phyloP scores from a whole-genome alignment of 768 basidiomycete species.

The Asterophora lycoperdoides region DNA sequence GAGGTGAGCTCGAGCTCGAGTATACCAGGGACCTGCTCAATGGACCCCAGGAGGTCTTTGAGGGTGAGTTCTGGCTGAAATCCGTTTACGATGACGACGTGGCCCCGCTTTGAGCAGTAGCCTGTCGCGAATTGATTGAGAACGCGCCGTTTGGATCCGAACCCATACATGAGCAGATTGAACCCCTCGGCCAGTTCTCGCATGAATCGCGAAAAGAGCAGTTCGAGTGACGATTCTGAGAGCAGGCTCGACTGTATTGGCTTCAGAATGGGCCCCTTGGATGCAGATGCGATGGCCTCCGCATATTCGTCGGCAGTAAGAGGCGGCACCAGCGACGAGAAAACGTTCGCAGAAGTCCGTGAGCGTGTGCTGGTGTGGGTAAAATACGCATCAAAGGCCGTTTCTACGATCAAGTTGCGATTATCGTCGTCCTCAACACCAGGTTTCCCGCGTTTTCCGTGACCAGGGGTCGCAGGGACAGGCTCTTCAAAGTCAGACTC shows the following conservation, averaged over 20 bases:
- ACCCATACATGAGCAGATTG: conserved; percentile 84
- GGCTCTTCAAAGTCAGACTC: conserved; percentile 14
- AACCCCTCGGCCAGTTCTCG: conserved; percentile 79
- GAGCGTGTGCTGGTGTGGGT: conserved; percentile 53
- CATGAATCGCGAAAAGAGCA: conserved; percentile 56
- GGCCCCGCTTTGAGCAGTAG: conserved; percentile 52
- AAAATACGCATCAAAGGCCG: conserved; percentile 88
- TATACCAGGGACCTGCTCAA: conserved; percentile 49
- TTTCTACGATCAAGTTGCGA: conserved; percentile 46
- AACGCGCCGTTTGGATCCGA: conserved; percentile 77
- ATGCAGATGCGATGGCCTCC: conserved; percentile 32
- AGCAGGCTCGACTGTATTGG: conserved; percentile 32
- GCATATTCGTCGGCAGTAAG: conserved; percentile 62
- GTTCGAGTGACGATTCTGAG: conserved; percentile 27
- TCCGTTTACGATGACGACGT: conserved; percentile 76
- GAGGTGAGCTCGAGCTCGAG: conserved; percentile 31
- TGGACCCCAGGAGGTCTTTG: conserved; percentile 61
- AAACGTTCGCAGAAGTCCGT: conserved; percentile 75
- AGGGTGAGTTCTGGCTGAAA: conserved; percentile 66
- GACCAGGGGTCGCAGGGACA: conserved; percentile 1
- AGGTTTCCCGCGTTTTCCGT: conserved; percentile 10
- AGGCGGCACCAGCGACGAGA: conserved; percentile 70
- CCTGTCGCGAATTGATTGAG: conserved; percentile 72
- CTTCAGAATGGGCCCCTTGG: conserved; percentile 22
- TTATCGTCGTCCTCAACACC: conserved; percentile 11